phyloP scores from a whole-genome alignment of 257 asterid genomes.

The Cruciata laevipes region DNA sequence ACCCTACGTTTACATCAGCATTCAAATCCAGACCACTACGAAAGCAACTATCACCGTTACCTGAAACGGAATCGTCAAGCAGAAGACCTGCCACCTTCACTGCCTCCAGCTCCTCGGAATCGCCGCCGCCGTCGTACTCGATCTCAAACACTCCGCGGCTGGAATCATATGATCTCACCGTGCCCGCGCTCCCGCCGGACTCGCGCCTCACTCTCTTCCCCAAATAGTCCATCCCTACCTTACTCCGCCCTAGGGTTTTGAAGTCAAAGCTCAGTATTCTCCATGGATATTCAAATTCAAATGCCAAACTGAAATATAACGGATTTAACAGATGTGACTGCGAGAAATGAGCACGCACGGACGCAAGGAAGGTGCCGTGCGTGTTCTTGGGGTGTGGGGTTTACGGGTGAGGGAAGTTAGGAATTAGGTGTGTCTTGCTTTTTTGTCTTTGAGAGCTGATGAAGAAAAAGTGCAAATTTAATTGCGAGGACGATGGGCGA shows the following conservation, averaged over 20 bases:
- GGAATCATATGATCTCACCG: slow-evolving; percentile 47
- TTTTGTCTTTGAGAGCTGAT: not conserved
- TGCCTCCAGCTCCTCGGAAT: slow-evolving; percentile 54
- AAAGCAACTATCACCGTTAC: slow-evolving; percentile 18
- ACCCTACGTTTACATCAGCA: slow-evolving; percentile 20
- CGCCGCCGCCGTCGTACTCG: slow-evolving; percentile 73
- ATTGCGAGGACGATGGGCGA: not conserved
- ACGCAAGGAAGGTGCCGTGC: not conserved
- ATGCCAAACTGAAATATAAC: not conserved
- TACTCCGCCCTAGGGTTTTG: slow-evolving; percentile 5
- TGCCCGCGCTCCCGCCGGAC: slow-evolving; percentile 46
- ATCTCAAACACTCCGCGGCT: slow-evolving; percentile 41
- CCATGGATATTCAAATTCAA: not conserved
- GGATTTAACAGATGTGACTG: not conserved
- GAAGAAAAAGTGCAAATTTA: not conserved
- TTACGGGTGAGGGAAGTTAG: not conserved
- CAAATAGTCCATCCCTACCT: slow-evolving; percentile 47
- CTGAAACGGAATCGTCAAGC: slow-evolving; percentile 18
- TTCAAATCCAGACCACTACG: slow-evolving; percentile 38
- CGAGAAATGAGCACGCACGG: not conserved
- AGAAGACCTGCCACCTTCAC: slow-evolving; percentile 31
- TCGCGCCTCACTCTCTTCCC: slow-evolving; percentile 68
- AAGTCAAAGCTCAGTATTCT: not conserved
- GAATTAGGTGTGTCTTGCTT: not conserved
- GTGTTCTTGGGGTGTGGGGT: slow-evolving; percentile 3